Percentiles rank a stretch among this genome's conserved stretches.
phyloP scores from a whole-genome alignment of 495 filamentous ascomycete species.

The Annulohypoxylon stygium region DNA sequence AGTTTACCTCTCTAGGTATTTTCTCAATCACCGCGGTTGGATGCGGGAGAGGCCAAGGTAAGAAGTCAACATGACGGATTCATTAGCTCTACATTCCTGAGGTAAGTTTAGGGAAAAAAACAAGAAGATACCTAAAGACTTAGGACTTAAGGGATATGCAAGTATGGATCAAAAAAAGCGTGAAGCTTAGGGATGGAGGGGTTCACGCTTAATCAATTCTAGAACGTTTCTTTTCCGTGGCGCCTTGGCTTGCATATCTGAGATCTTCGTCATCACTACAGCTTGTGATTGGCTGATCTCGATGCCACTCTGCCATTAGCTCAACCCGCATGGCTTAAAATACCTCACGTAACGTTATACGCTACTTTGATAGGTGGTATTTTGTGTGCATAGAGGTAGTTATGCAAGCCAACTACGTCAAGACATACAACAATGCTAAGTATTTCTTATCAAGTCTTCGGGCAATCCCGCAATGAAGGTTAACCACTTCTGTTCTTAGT shows the following conservation, averaged over 20 bases:
- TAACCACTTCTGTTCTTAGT: too few species aligned
- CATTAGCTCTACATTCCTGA: conserved; percentile 15
- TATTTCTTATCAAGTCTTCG: too few species aligned
- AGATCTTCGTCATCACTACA: conserved; percentile 35
- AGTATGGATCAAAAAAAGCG: background rate
- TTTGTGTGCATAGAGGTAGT: too few species aligned
- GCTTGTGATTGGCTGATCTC: conserved; percentile 44
- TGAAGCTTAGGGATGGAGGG: conserved; percentile 15
- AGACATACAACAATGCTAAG: too few species aligned
- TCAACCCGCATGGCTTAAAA: conserved; percentile 10
- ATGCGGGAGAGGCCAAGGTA: conserved; percentile 1
- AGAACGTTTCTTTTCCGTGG: conserved; percentile 34
- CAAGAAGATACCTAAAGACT: background rate
- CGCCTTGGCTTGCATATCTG: conserved; percentile 36
- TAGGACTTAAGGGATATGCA: background rate
- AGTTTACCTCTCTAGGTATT: background rate
- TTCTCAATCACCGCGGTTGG: conserved; percentile 26
- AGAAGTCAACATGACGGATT: conserved; percentile 27
- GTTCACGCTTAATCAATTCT: conserved; percentile 23
- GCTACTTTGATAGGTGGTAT: background rate
- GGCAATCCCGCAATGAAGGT: too few species aligned
- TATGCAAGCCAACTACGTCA: too few species aligned
- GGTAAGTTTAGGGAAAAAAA: background rate
- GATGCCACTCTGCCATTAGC: conserved; percentile 28
- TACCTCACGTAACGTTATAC: conserved; percentile 25